Evolutionary conservation across 2,329 filamentous ascomycete species (phyloP).

Genomic region (Microcyclosporella mali): DNA sequence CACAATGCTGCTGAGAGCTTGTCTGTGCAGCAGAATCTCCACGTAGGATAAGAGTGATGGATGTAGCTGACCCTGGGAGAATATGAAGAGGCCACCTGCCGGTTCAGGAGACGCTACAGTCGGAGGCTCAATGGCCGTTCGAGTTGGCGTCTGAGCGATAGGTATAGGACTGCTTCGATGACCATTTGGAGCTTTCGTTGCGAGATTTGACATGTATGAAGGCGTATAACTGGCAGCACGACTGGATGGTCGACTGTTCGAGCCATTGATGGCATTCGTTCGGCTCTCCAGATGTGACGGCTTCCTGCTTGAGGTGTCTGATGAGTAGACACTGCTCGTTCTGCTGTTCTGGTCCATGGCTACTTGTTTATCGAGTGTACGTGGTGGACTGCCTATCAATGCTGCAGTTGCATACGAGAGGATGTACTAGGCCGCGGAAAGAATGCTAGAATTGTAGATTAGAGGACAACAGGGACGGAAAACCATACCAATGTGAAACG

Average conservation of each 20-base stretch:
- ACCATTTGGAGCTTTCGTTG: constrained; percentile 1
- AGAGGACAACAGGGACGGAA: no score
- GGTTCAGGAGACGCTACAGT: constrained; percentile 1
- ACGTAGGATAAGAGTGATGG: constrained; percentile 11
- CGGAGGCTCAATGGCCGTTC: not conserved
- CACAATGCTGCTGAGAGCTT: constrained; percentile 13
- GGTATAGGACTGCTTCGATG: constrained; percentile 1
- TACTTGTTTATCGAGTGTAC: no score
- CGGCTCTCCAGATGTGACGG: constrained; percentile 2
- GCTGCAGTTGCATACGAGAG: no score
- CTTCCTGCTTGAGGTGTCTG: not conserved
- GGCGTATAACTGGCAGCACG: constrained; percentile 4
- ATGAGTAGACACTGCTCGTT: constrained; percentile 6
- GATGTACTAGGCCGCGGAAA: no score
- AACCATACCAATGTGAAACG: no score
- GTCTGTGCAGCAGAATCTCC: constrained; percentile 17
- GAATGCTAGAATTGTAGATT: no score
- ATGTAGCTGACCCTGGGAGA: constrained; percentile 9
- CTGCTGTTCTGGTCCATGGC: constrained; percentile 1
- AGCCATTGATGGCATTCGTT: constrained; percentile 3
- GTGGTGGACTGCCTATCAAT: no score
- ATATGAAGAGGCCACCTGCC: constrained; percentile 13
- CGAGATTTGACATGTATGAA: constrained; percentile 7
- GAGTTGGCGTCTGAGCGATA: not conserved
- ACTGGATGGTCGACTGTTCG: not conserved